Conservation (phyloP, 805 yeast genomes). For the Saccharomycopsis sp. region DNA sequence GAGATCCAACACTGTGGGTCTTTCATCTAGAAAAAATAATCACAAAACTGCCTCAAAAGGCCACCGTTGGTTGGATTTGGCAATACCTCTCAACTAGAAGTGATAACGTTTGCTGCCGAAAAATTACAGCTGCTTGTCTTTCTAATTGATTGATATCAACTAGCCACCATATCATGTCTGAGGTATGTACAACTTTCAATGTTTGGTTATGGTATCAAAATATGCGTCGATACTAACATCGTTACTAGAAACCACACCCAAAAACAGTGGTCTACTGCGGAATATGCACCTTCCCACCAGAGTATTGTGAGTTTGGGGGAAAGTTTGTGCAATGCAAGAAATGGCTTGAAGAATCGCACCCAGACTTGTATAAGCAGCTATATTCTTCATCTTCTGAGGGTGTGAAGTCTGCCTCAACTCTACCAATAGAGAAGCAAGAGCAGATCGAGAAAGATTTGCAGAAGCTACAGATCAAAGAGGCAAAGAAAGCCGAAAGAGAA, state of each 20-base stretch:
- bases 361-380: slow-evolving; percentile 46
- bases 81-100: too few species aligned
- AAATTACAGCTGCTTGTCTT: too few species aligned
- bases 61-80: too few species aligned
- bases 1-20: too few species aligned
- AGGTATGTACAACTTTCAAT: slow-evolving; percentile 1
- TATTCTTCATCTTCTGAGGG: slow-evolving; percentile 55
- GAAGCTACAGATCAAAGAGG: slow-evolving; percentile 80
- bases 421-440: slow-evolving; percentile 70
- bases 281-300: slow-evolving; percentile 79
- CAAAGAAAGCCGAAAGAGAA: slow-evolving; percentile 77
- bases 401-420: slow-evolving; percentile 32
- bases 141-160: not conserved
- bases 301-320: slow-evolving; percentile 87
- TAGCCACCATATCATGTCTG: slow-evolving; percentile 7
- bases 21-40: not conserved
- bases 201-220: not conserved
- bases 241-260: slow-evolving; percentile 22
- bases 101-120: too few species aligned
- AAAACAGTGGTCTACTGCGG: slow-evolving; percentile 57
- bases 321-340: slow-evolving; percentile 71
- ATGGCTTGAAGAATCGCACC: slow-evolving; percentile 60
- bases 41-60: too few species aligned
- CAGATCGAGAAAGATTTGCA: slow-evolving; percentile 74
- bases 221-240: not conserved